Base-by-base conservation (phyloP, 495 filamentous ascomycete genomes). In the Aspergillus hancockii region DNA sequence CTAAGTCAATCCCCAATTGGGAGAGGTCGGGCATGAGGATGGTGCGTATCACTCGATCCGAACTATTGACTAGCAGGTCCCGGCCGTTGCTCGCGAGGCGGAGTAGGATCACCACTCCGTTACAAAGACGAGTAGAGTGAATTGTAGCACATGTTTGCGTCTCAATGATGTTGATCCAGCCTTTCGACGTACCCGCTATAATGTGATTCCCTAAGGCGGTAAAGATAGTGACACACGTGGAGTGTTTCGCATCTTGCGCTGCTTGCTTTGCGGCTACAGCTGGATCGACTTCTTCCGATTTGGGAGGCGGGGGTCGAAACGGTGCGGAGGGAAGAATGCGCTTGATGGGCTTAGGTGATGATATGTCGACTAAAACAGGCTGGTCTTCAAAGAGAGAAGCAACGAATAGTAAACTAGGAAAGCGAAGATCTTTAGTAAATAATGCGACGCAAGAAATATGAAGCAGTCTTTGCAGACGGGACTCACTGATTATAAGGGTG, bases 91-190 rank as follows among this genome's bases (percentile, higher is more conserved):
- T 79, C 9, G 90, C 88, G 30, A 97, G 82, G 0, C 94, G 88
- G 38, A 97, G 76, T 23, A 91, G 88, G n/a, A 92, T 93, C 19
- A 99, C 86, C 1, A 95, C 85, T n/a, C 90, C 89, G 54, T 83
- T 87, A 63, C 90, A 93, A 59, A 97, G 84, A 57, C 91, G 90
- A 41, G 87, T 89, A 40, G 91, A 96, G 79, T 92, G 88, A 58
- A 96, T 89, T 14, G 91, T 91, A 51, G 88, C 81, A 67, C 81
- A 86, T 0, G 87, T 89, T 51, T 83, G 80, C 6, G 90, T 89
- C 63, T 90, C 88, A 71, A 97, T 94, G 49, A 99, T 90, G 71
- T 98, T 98, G 59, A 97, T 80, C 82, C 92, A 94, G 30, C 94
- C 94, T 72, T 96, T 97, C 56, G 86, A 96, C 5, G 94, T 98